phyloP scores from a whole-genome alignment of 2,329 filamentous ascomycete species.

The Elsinoe australis region DNA sequence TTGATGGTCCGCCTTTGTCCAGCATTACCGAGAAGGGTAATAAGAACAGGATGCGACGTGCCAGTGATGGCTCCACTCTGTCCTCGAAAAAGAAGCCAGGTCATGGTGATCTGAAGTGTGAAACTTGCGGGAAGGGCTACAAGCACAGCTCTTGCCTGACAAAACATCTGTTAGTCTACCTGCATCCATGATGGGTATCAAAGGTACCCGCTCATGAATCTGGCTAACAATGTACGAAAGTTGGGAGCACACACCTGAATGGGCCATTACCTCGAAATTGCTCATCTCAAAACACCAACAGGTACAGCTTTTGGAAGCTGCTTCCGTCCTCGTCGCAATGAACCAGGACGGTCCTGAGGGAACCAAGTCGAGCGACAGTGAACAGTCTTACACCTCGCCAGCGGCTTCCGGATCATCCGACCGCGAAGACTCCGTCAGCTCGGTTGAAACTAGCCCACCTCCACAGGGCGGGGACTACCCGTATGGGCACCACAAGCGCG shows the following conservation, averaged over 20 bases:
- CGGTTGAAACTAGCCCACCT: constrained; percentile 85
- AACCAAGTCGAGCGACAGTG: constrained; percentile 63
- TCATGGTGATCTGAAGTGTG: constrained; percentile 83
- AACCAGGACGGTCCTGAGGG: constrained; percentile 61
- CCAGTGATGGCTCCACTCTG: constrained; percentile 81
- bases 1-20: constrained; percentile 58
- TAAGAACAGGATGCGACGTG: constrained; percentile 50
- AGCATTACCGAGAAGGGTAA: constrained; percentile 36
- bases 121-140: constrained; percentile 98
- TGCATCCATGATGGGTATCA: constrained; percentile 22
- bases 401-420: constrained; percentile 75
- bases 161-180: constrained; percentile 97
- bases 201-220: too few species aligned
- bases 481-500: constrained; percentile 36
- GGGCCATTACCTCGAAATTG: constrained; percentile 93
- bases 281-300: constrained; percentile 99
- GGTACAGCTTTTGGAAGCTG: constrained; percentile 92
- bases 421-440: constrained; percentile 68
- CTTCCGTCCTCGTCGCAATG: constrained; percentile 93
- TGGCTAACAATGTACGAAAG: constrained; percentile 44
- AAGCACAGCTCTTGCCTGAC: constrained; percentile 99
- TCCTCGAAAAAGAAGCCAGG: constrained; percentile 65
- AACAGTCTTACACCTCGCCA: constrained; percentile 74
- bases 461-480: constrained; percentile 61
- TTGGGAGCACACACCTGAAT: constrained; percentile 99